Evolutionary conservation across 331 rosid genomes (phyloP).

Genomic region (Malus hybrid): DNA sequence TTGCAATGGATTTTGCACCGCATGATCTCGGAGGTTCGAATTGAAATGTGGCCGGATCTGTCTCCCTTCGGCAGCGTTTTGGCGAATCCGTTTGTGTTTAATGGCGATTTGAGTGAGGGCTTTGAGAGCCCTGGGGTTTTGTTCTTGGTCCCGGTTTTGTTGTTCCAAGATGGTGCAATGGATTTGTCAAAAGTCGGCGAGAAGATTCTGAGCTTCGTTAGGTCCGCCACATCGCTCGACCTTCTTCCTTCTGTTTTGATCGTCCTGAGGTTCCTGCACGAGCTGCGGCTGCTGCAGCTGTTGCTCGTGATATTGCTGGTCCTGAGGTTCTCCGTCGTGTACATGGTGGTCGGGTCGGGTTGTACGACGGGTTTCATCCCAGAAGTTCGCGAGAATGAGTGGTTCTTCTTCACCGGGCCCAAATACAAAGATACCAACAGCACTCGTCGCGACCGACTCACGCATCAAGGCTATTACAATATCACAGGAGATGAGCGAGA

Average conservation of each 20-base stretch:
- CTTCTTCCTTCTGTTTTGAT: slow-evolving; percentile 79
- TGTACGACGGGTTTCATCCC: no score
- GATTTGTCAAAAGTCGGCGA: slow-evolving; percentile 94
- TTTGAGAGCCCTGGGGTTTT: slow-evolving; percentile 75
- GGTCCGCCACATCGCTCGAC: slow-evolving; percentile 95
- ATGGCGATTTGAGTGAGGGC: slow-evolving; percentile 86
- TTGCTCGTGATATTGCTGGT: no score
- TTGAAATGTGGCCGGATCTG: slow-evolving; percentile 95
- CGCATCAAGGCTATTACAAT: no score
- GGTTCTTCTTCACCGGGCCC: no score
- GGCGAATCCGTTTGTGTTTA: slow-evolving; percentile 66
- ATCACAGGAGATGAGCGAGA: no score
- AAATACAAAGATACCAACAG: no score
- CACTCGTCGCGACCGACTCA: no score
- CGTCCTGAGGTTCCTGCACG: slow-evolving; percentile 70
- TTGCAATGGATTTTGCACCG: slow-evolving; percentile 25
- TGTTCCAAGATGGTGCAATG: slow-evolving; percentile 82
- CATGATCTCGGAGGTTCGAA: slow-evolving; percentile 37
- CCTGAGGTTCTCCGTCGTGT: no score
- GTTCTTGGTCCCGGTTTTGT: slow-evolving; percentile 72
- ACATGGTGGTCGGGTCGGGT: no score
- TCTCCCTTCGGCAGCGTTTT: slow-evolving; percentile 66
- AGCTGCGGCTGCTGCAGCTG: no score
- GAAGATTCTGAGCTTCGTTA: slow-evolving; percentile 91
- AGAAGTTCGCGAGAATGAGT: no score